Evolutionary conservation across 1,284 basidiomycete species (phyloP).

Genomic region (Tilletia horrida): DNA sequence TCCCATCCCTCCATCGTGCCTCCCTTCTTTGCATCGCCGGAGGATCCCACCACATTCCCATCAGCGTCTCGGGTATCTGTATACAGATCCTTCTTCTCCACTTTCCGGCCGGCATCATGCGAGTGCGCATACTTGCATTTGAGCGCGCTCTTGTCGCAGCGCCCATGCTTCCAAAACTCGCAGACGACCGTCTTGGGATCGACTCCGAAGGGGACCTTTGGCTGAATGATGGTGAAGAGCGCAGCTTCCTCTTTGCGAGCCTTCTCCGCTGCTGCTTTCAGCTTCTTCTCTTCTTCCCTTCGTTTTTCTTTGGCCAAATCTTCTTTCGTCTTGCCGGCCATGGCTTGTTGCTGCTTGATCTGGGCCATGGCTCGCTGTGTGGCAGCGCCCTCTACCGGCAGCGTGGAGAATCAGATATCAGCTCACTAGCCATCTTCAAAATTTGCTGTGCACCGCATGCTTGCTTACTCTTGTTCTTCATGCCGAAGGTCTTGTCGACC

Average conservation of each 20-base stretch:
- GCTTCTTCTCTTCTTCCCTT: slow-evolving; percentile 76
- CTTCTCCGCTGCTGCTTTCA: slow-evolving; percentile 78
- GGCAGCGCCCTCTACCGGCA: slow-evolving; percentile 67
- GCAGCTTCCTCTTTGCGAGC: slow-evolving; percentile 56
- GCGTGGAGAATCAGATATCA: slow-evolving; percentile 51
- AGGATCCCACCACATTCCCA: neutral
- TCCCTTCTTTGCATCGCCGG: slow-evolving; percentile 56
- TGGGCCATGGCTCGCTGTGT: slow-evolving; percentile 79
- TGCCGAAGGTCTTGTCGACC: slow-evolving; percentile 64
- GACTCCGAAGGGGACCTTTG: slow-evolving; percentile 87
- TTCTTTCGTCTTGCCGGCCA: slow-evolving; percentile 73
- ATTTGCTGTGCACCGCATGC: no score
- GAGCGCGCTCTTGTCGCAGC: slow-evolving; percentile 48
- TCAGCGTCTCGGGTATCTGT: slow-evolving; percentile 71
- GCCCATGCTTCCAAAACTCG: slow-evolving; percentile 51
- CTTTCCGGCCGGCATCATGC: slow-evolving; percentile 76
- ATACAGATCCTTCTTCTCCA: slow-evolving; percentile 95
- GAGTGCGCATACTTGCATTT: slow-evolving; percentile 93
- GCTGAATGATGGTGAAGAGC: slow-evolving; percentile 54
- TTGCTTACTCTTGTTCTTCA: slow-evolving; percentile 78
- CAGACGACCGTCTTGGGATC: slow-evolving; percentile 54
- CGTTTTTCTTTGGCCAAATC: slow-evolving; percentile 69
- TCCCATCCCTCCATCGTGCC: slow-evolving; percentile 99
- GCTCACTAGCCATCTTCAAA: no score
- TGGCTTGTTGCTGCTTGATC: slow-evolving; percentile 69